Percentiles rank a stretch among this genome's conserved stretches.
Evolutionary conservation across 2,329 filamentous ascomycete genomes (phyloP).

Genomic region (Hymenoscyphus occultus): DNA sequence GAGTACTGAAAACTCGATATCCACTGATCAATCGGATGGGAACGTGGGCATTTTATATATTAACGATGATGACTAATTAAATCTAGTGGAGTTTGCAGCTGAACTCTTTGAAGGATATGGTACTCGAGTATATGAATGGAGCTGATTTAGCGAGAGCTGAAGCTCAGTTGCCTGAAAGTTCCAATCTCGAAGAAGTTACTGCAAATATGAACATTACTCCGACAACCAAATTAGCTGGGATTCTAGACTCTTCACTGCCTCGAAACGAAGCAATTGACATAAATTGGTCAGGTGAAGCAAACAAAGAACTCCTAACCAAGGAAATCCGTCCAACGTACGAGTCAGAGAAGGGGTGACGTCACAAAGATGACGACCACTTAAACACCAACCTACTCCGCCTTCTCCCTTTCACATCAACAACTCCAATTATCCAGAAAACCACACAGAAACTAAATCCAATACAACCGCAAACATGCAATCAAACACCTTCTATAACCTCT

Average conservation of each 20-base stretch:
- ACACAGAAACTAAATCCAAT: not conserved
- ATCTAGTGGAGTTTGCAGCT: too few species aligned
- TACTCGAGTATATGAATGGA: too few species aligned
- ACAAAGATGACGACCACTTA: conserved; percentile 1
- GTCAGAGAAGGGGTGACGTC: not conserved
- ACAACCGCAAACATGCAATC: conserved; percentile 2
- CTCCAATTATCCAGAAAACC: not conserved
- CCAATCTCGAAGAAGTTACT: too few species aligned
- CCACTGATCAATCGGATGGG: too few species aligned
- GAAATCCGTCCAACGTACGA: not conserved
- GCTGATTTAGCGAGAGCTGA: too few species aligned
- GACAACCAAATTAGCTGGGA: not conserved
- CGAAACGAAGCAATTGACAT: not conserved
- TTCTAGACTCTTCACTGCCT: not conserved
- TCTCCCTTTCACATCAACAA: not conserved
- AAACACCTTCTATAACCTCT: conserved; percentile 37
- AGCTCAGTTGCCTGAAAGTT: too few species aligned
- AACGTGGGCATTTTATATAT: too few species aligned
- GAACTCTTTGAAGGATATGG: too few species aligned
- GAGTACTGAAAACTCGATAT: too few species aligned
- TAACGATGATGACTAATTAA: too few species aligned
- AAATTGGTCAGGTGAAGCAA: not conserved
- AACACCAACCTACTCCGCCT: not conserved
- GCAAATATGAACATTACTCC: too few species aligned
- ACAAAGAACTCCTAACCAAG: not conserved